phyloP scores from a whole-genome alignment of 2,329 filamentous ascomycete genomes.

The Neobulgaria alba region DNA sequence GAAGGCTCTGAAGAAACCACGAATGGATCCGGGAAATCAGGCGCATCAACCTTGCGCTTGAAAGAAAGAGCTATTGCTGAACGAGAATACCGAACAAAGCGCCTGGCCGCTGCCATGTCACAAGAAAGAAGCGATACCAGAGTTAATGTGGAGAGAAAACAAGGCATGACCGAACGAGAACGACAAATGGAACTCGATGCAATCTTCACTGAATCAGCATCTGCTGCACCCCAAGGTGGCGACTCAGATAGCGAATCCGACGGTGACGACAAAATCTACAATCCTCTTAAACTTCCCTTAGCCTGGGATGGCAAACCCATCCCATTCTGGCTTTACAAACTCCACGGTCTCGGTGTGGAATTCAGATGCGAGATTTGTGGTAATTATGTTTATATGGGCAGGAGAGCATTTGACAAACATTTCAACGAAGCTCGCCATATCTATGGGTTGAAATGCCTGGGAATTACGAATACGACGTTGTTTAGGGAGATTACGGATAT shows the following conservation, averaged over 20 bases:
- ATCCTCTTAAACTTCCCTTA: constrained; percentile 88
- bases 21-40: constrained; percentile 23
- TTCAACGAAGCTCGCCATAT: constrained; percentile 93
- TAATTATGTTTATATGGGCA: constrained; percentile 98
- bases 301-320: constrained; percentile 99
- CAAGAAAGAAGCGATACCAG: constrained; percentile 82
- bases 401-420: constrained; percentile 94
- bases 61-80: constrained; percentile 90
- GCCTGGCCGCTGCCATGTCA: constrained; percentile 73
- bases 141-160: constrained; percentile 90
- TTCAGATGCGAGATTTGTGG: constrained; percentile 95
- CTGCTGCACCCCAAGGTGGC: constrained; percentile 30
- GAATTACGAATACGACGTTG: constrained; percentile 81
- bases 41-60: constrained; percentile 39
- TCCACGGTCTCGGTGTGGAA: constrained; percentile 90
- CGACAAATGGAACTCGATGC: constrained; percentile 90
- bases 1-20: constrained; percentile 29
- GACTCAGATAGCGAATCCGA: constrained; percentile 62
- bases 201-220: constrained; percentile 54
- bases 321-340: constrained; percentile 96
- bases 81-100: constrained; percentile 75
- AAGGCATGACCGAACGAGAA: constrained; percentile 95
- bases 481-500: constrained; percentile 94
- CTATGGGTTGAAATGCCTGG: constrained; percentile 86
- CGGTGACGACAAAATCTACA: constrained; percentile 84